These are phyloP conservation scores for Beverwykella pulmonaria DNA, from an alignment of 495 filamentous ascomycete species.

Conservation along the genomic window DNA sequence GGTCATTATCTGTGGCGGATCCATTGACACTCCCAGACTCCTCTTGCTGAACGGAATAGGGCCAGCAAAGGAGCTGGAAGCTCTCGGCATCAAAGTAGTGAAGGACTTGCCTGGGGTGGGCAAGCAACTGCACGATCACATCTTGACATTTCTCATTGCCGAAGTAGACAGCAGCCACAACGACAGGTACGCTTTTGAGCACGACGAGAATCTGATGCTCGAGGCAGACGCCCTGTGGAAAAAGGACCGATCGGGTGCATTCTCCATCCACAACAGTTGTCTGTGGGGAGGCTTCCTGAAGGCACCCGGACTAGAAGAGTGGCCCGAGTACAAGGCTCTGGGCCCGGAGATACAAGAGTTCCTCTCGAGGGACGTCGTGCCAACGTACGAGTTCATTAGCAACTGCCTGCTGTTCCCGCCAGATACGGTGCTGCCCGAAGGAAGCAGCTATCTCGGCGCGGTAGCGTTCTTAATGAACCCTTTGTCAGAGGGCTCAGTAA, in stretches of 20 bases:
- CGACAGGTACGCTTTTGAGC: slow-evolving; percentile 32
- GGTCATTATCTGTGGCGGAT: slow-evolving; percentile 69
- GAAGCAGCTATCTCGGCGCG: slow-evolving; percentile 13
- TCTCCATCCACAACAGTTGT: slow-evolving; percentile 14
- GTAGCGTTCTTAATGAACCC: slow-evolving; percentile 36
- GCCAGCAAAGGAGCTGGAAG: slow-evolving; percentile 61
- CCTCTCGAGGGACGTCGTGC: slow-evolving; percentile 18
- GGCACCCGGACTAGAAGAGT: slow-evolving; percentile 17
- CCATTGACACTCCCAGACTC: slow-evolving; percentile 72
- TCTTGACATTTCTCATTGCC: slow-evolving; percentile 24
- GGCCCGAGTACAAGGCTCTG: slow-evolving; percentile 24
- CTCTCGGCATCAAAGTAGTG: slow-evolving; percentile 66
- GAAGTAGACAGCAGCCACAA: slow-evolving; percentile 30
- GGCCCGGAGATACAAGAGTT: slow-evolving; percentile 18
- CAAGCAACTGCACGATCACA: slow-evolving; percentile 73
- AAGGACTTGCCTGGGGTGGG: slow-evolving; percentile 75
- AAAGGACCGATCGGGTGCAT: slow-evolving; percentile 22
- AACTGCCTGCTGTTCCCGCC: slow-evolving; percentile 8
- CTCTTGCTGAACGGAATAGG: slow-evolving; percentile 79
- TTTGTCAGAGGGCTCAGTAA: slow-evolving; percentile 25
- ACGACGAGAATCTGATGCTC: slow-evolving; percentile 4
- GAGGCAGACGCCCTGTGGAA: slow-evolving; percentile 25
- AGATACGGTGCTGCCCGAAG: slow-evolving; percentile 16
- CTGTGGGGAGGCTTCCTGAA: slow-evolving; percentile 31
- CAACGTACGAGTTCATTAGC: slow-evolving; percentile 18